Base-by-base conservation (phyloP, 2,329 filamentous ascomycete genomes). In the Ascochyta rabiei region DNA sequence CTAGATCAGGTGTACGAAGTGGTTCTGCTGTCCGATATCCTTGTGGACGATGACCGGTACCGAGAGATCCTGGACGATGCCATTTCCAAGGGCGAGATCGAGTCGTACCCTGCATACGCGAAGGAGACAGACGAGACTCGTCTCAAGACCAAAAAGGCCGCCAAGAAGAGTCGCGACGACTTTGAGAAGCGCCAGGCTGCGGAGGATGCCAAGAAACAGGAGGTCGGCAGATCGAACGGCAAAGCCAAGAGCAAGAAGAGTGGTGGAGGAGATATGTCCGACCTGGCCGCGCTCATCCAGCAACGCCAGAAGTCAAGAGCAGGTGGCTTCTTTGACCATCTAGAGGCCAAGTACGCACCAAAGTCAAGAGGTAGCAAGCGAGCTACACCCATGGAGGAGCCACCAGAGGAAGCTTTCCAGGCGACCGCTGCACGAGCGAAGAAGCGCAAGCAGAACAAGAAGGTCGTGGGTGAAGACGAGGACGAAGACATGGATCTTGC, bases 11-110 rank as follows among this genome's bases (percentile, higher is more conserved):
- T 99, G 1, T 98, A 96, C 75, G 85, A 92, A 70, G 79, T 80
- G 0, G 89, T 99, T 35, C 96, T 99, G 87, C 82, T 97, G 39
- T 96, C 91, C 64, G 84, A 93, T 68, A 87, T 92, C 9, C 71
- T 91, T 2, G 86, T 89, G 48, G 95, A 99, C 63, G 95, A 99
- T 64, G 87, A 89, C 49, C 83, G 95, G 8, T 97, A 96, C 76
- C 84, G 91, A 13, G 76, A 70, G 15, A 90, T 96, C 39, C 91
- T 99, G 49, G 86, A 96, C 68, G 81, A 86, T 31, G 95, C 92
- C 3, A 95, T 99, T 67, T 80, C 82, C 31, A 81, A 78, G 4
- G 85, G 85, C 1, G 85, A 90, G 33, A 88, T 96, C 0, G 76
- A 86, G 38, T 79, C 79, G 0, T 93, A 86, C 72, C 78, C 82